Conservation (phyloP, 495 filamentous ascomycete genomes). For the Pseudomonodictys pantanalensis region DNA sequence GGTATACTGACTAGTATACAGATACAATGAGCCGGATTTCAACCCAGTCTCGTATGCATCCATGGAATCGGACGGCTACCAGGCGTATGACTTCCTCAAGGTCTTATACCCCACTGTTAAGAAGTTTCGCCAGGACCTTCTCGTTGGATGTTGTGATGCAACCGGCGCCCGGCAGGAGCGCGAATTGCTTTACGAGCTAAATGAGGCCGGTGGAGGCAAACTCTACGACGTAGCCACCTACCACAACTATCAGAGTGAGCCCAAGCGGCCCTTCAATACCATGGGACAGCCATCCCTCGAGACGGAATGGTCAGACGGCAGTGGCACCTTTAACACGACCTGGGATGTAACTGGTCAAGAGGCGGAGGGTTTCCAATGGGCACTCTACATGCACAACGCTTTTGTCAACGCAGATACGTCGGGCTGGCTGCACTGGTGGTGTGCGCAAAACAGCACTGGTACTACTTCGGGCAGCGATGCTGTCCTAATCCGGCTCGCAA, state of each 20-base stretch:
- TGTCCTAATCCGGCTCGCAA: conserved; percentile 41
- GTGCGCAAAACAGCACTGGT: conserved; percentile 43
- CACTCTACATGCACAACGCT: conserved; percentile 49
- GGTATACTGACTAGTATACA: too few species aligned
- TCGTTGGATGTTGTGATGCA: conserved; percentile 55
- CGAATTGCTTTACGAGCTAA: conserved; percentile 43
- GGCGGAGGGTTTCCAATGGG: conserved; percentile 57
- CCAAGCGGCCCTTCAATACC: conserved; percentile 43
- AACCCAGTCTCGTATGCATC: conserved; percentile 43
- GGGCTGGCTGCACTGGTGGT: conserved; percentile 55
- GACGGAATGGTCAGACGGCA: conserved; percentile 53
- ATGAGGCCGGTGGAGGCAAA: conserved; percentile 42
- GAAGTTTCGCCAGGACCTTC: conserved; percentile 37
- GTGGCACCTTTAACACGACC: conserved; percentile 46
- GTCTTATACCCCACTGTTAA: conserved; percentile 46
- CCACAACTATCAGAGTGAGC: conserved; percentile 49
- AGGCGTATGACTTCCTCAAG: conserved; percentile 51
- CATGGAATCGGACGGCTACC: conserved; percentile 48
- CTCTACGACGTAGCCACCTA: conserved; percentile 47
- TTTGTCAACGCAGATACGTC: conserved; percentile 47
- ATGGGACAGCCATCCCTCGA: conserved; percentile 46
- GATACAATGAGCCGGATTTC: conserved; percentile 57
- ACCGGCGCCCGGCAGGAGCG: conserved; percentile 47
- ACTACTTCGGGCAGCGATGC: conserved; percentile 13
- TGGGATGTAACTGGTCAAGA: conserved; percentile 50